These are phyloP conservation scores for Pichia cabralensis DNA, from an alignment of 805 yeast genomes.

Conservation along the genomic window DNA sequence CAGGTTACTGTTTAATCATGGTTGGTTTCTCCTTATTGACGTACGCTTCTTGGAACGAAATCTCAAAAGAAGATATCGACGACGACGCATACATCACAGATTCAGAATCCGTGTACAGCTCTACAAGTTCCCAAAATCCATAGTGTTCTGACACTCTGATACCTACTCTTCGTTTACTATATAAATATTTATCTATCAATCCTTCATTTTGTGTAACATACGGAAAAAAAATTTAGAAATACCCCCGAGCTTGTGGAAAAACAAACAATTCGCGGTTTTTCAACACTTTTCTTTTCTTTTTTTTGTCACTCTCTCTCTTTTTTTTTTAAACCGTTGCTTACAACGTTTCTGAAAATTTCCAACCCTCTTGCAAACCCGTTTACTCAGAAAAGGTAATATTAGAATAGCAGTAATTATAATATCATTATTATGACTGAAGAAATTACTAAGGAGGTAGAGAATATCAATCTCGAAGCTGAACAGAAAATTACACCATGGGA, in stretches of 20 bases:
- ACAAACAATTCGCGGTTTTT: background rate
- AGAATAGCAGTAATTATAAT: no score
- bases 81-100: slow-evolving; percentile 26
- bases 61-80: slow-evolving; percentile 31
- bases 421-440: slow-evolving; percentile 7
- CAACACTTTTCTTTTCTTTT: background rate
- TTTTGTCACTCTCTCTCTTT: background rate
- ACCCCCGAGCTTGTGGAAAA: no score
- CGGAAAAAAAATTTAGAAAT: no score
- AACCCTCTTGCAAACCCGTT: background rate
- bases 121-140: slow-evolving; percentile 6
- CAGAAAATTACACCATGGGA: slow-evolving; percentile 94
- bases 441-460: slow-evolving; percentile 13
- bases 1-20: slow-evolving; percentile 63
- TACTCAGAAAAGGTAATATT: background rate
- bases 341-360: no score
- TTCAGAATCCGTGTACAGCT: slow-evolving; percentile 23
- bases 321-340: no score
- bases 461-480: slow-evolving; percentile 23
- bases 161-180: no score
- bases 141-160: no score
- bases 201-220: no score
- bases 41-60: slow-evolving; percentile 56
- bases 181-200: no score
- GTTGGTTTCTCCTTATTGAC: slow-evolving; percentile 61